Conservation (phyloP, 306 rosid species). For the Vigna nakashimae region DNA sequence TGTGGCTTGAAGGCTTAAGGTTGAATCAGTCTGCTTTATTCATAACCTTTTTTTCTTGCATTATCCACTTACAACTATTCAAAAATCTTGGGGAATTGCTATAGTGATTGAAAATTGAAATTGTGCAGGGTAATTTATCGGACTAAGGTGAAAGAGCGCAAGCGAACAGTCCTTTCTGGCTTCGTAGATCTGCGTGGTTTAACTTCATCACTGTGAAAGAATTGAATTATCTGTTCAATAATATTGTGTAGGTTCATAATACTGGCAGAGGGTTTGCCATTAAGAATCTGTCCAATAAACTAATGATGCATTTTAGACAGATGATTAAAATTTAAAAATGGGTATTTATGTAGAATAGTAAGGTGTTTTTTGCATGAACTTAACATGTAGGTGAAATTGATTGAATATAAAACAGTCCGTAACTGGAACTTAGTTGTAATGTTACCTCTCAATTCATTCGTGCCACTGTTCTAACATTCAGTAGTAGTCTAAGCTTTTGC, state of each 20-base stretch:
- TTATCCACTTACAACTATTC: background rate
- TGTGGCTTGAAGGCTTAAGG: slow-evolving; percentile 93
- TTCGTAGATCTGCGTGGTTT: slow-evolving; percentile 61
- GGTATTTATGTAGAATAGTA: background rate
- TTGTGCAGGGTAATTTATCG: slow-evolving; percentile 83
- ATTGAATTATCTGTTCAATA: background rate
- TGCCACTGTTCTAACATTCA: too few relatives aligned
- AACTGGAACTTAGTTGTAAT: too few relatives aligned
- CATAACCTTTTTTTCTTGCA: slow-evolving; percentile 13
- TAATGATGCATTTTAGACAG: slow-evolving; percentile 6
- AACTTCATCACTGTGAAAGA: slow-evolving; percentile 60
- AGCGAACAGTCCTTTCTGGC: slow-evolving; percentile 75
- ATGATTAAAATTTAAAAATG: background rate
- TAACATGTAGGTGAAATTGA: background rate
- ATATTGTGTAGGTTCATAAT: background rate
- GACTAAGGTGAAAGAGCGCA: slow-evolving; percentile 84
- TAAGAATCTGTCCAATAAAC: slow-evolving; percentile 11
- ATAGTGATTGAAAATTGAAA: slow-evolving; percentile 34
- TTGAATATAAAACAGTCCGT: too few relatives aligned
- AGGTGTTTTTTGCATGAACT: background rate
- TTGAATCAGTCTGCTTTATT: slow-evolving; percentile 43
- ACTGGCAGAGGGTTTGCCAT: background rate
- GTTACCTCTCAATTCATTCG: too few relatives aligned
- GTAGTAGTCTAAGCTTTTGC: too few relatives aligned
- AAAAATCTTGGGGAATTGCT: slow-evolving; percentile 15